Conservation (phyloP, 169 alveolate genomes). For the Eimeria praecox region DNA sequence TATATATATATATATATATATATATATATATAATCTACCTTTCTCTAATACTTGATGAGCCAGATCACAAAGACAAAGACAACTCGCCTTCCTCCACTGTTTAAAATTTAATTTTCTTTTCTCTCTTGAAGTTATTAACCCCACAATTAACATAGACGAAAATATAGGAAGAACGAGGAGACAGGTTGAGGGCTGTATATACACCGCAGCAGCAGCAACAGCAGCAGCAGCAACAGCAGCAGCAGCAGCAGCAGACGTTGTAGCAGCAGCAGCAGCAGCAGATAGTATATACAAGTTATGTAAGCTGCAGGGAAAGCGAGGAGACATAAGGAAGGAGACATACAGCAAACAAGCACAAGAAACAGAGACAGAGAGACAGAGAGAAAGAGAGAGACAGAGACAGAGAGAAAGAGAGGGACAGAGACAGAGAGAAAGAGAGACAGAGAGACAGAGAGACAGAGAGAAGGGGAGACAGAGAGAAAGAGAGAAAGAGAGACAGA, state of each 20-base stretch:
- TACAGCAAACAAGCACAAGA: not conserved
- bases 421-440: not conserved
- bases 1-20: no score
- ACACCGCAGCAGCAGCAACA: no score
- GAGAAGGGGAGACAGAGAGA: no score
- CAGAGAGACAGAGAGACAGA: not conserved
- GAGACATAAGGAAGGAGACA: not conserved
- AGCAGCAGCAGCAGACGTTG: no score
- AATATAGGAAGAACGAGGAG: slow-evolving; percentile 40
- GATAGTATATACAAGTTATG: no score
- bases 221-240: no score
- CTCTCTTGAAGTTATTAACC: not conserved
- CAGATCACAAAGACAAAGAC: slow-evolving; percentile 49
- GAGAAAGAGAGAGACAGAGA: not conserved
- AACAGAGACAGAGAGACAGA: not conserved
- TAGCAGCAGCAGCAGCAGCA: no score
- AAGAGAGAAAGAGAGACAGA: not conserved
- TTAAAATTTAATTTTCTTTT: not conserved
- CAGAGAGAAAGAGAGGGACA: not conserved
- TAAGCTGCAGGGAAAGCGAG: not conserved
- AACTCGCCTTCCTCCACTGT: slow-evolving; percentile 60
- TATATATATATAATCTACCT: no score
- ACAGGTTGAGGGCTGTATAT: slow-evolving; percentile 26
- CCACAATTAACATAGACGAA: not conserved
- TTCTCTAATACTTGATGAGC: slow-evolving; percentile 77